Conservation (phyloP, 768 basidiomycete species). For the Pluteus cervinus region DNA sequence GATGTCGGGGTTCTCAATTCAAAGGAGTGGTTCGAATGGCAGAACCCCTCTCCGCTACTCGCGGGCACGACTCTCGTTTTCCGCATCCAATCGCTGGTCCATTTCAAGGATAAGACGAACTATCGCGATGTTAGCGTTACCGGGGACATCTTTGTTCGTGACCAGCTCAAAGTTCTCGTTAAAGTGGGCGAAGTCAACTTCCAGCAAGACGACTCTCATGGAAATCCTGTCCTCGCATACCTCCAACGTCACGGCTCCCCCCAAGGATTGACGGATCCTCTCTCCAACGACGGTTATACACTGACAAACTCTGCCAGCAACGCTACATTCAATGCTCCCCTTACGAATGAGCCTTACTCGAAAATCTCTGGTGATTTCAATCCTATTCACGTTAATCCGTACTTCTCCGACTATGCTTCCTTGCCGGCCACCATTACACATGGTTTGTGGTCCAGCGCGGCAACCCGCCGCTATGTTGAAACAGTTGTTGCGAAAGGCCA, state of each 20-base stretch:
- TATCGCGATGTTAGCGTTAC: constrained; percentile 76
- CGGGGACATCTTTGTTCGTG: constrained; percentile 83
- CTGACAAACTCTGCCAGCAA: constrained; percentile 57
- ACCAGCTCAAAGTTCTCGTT: constrained; percentile 82
- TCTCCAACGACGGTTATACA: constrained; percentile 84
- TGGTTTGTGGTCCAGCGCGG: constrained; percentile 95
- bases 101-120: constrained; percentile 87
- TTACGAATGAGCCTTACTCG: constrained; percentile 95
- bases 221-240: constrained; percentile 92
- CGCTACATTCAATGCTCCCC: constrained; percentile 73
- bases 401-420: constrained; percentile 91
- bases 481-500: constrained; percentile 90
- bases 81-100: constrained; percentile 80
- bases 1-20: constrained; percentile 86
- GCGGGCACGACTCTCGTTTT: constrained; percentile 85
- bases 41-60: constrained; percentile 72
- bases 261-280: constrained; percentile 69
- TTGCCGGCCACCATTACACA: constrained; percentile 97
- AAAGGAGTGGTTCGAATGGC: constrained; percentile 99
- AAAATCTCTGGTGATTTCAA: constrained; percentile 97
- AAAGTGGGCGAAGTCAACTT: constrained; percentile 88
- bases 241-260: constrained; percentile 85
- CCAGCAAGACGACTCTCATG: constrained; percentile 80
- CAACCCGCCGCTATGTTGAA: constrained; percentile 89
- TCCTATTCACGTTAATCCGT: constrained; percentile 97